A percentile compares a stretch with the other conserved stretches of the same genome.
Conservation (phyloP, 106 monocot genomes). For the Posidonia australis region DNA sequence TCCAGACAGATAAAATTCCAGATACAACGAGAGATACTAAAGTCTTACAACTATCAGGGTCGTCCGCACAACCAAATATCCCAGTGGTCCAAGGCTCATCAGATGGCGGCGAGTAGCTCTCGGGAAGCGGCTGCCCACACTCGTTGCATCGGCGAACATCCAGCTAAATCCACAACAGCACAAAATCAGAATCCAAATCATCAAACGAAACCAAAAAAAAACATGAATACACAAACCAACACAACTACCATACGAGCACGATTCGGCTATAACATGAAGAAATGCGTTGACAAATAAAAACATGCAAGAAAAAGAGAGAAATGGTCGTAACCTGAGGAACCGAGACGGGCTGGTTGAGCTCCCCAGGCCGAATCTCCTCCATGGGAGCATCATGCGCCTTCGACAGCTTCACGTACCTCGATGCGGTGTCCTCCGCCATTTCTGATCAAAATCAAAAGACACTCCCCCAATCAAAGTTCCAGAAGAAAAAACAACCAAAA, state of each 20-base stretch:
- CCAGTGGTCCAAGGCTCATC: constrained; percentile 84
- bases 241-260: not conserved
- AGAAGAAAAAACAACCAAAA: too few species aligned
- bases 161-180: constrained; percentile 31
- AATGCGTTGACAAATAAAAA: too few species aligned
- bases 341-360: constrained; percentile 85
- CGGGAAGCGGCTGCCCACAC: constrained; percentile 83
- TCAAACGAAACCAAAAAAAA: not conserved
- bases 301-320: not conserved
- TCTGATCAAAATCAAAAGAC: not conserved
- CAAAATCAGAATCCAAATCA: not conserved
- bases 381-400: constrained; percentile 69
- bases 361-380: constrained; percentile 86
- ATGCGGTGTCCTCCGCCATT: constrained; percentile 51
- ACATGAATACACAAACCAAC: not conserved
- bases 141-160: constrained; percentile 60
- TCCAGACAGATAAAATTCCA: not conserved
- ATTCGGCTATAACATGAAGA: not conserved
- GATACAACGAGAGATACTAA: not conserved
- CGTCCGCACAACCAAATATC: constrained; percentile 72
- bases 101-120: constrained; percentile 67
- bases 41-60: constrained; percentile 72
- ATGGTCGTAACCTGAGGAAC: constrained; percentile 62
- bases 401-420: constrained; percentile 83
- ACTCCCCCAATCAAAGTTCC: too few species aligned